These are phyloP conservation scores for Sordaria brevicollis DNA, from an alignment of 495 filamentous ascomycete species.

Conservation along the genomic window DNA sequence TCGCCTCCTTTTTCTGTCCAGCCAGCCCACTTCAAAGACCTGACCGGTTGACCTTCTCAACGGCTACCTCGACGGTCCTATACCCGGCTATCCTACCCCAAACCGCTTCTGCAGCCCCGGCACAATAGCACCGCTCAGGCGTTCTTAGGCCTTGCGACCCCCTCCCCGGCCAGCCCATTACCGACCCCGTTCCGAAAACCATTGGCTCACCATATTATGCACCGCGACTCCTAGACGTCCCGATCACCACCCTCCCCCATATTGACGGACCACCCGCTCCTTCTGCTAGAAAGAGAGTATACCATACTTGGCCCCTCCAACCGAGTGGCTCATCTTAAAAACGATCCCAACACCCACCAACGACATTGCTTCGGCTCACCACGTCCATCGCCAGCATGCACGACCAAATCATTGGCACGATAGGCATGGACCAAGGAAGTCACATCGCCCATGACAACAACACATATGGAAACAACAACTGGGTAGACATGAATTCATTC, in stretches of 20 bases:
- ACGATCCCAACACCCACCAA: conserved; percentile 9
- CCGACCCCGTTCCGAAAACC: conserved; percentile 18
- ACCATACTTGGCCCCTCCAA: conserved; percentile 9
- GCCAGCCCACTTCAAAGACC: not conserved
- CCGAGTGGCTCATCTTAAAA: conserved; percentile 11
- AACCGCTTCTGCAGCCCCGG: conserved; percentile 17
- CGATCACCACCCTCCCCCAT: conserved; percentile 9
- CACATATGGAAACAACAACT: conserved; percentile 25
- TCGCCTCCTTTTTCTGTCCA: not conserved
- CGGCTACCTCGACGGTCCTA: conserved; percentile 6
- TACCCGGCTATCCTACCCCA: conserved; percentile 1
- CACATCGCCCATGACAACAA: conserved; percentile 35
- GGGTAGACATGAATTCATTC: conserved; percentile 36
- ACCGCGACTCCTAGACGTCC: conserved; percentile 17
- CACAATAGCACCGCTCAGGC: conserved; percentile 9
- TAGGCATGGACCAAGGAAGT: conserved; percentile 38
- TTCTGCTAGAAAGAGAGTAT: conserved; percentile 1
- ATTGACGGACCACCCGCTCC: conserved; percentile 18
- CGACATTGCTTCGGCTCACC: conserved; percentile 25
- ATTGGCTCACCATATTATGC: conserved; percentile 24
- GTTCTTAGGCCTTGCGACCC: conserved; percentile 9
- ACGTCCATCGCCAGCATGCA: conserved; percentile 32
- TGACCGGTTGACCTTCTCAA: conserved; percentile 11
- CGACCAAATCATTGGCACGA: conserved; percentile 37
- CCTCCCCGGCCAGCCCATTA: conserved; percentile 17